Evolutionary conservation across 768 basidiomycete species (phyloP), one percentile per base, ranked within the genome.

Genomic region (Lentinula boryana): DNA sequence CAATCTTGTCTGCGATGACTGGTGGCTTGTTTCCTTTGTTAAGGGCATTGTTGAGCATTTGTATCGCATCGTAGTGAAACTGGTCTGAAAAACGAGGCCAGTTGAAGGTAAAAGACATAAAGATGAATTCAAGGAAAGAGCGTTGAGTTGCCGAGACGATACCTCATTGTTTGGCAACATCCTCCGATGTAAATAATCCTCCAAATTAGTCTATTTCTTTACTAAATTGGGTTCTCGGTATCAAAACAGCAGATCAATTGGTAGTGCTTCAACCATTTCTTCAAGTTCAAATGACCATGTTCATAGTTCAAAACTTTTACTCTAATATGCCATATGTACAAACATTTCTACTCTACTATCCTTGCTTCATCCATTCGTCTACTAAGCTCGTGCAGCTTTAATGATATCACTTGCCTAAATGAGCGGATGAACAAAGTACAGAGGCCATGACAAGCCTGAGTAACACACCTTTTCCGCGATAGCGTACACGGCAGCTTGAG

Each of bases 11-110:
- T 57, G 94, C 95, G 66, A 98, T 98, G 68, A 99, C 90, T 32
- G 95, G 94, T 1, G 96, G 97, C 71, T 97, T 98, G 76, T 87
- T 90, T 64, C 97, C 97, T 80, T 97, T 93, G 81, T 94, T 94
- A 74, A 95, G 90, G 46, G 93, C 92, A n/a, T 86, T 88, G 65
- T 95, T 94, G 76, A 98, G 89, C 91, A 97, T 95, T 66, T 92
- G 87, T 64, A 94, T 93, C 33, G 96, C 96, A 84, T 96, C 90
- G 70, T 88, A 85, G 76, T 97, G 94, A 69, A 98, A 98, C 74
- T 91, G 89, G 80, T 95, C 93, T 56, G 93, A 95, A 76, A 98
- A 98, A 62, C 91, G 86, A 58, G 96, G 95, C 91, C 93, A 98
- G 80, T 94, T 83, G 76, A 99, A 99, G 60, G 88, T 86, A 74